Percentiles rank a stretch among this genome's conserved stretches.
Evolutionary conservation across 2,329 filamentous ascomycete genomes (phyloP).

Genomic region (Sporothrix mexicana): DNA sequence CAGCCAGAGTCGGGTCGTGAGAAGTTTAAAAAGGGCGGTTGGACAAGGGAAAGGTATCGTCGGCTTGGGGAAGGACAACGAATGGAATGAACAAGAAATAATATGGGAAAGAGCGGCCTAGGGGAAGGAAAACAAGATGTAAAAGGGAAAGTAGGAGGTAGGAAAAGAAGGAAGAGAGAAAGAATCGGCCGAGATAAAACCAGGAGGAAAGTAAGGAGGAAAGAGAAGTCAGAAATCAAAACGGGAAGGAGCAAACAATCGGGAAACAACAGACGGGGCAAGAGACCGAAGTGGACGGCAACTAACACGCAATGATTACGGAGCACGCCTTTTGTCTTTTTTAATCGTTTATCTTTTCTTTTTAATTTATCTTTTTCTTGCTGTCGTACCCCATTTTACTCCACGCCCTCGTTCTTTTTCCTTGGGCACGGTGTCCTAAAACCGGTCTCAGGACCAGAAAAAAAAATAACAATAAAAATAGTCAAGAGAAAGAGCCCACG

Average conservation of each 20-base stretch:
- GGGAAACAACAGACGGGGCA: constrained; percentile 10
- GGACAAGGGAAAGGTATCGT: constrained; percentile 13
- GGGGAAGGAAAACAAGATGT: not conserved
- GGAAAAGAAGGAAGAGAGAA: not conserved
- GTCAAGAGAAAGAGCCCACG: not conserved
- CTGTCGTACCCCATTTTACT: not conserved
- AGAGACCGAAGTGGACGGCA: not conserved
- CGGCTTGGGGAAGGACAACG: constrained; percentile 11
- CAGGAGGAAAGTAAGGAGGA: constrained; percentile 16
- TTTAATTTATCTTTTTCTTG: not conserved
- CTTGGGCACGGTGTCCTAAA: constrained; percentile 3
- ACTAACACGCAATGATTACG: constrained; percentile 20
- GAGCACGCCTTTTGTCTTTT: constrained; percentile 1
- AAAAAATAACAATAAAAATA: not conserved
- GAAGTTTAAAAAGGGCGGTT: not conserved
- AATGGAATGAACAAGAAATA: not conserved
- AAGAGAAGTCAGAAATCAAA: constrained; percentile 13
- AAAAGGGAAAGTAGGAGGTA: not conserved
- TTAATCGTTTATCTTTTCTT: not conserved
- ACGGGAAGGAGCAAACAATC: constrained; percentile 7
- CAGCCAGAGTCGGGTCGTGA: not conserved
- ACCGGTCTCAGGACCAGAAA: constrained; percentile 27
- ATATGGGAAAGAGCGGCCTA: not conserved
- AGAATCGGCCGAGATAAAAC: constrained; percentile 7
- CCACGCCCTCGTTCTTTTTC: not conserved